Evolutionary conservation across 352 stramenopile genomes (phyloP).

Genomic region (Aphanomyces stellatus): DNA sequence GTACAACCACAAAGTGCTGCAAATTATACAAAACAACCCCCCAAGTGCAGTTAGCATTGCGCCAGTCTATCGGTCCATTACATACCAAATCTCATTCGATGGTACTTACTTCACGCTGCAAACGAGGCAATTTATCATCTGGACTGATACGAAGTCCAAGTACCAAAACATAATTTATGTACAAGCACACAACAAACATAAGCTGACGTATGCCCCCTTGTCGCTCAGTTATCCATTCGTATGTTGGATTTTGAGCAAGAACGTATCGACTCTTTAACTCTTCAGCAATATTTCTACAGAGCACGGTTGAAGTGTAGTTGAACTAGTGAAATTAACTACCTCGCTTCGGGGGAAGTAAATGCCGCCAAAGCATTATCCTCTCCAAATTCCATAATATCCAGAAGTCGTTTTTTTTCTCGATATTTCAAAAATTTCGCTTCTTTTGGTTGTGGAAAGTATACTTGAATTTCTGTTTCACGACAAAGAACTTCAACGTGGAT

Average conservation of each 20-base stretch:
- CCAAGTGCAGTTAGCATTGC: neutral
- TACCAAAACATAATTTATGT: conserved; percentile 16
- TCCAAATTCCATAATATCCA: conserved; percentile 15
- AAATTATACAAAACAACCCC: conserved; percentile 2
- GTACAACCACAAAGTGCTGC: conserved; percentile 4
- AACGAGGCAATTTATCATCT: too few relatives aligned
- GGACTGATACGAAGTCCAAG: conserved; percentile 2
- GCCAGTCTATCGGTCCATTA: conserved; percentile 1
- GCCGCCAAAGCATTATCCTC: conserved; percentile 10
- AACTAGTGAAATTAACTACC: neutral
- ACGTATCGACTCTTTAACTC: conserved; percentile 6
- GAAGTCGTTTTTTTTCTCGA: conserved; percentile 7
- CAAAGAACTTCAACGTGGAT: conserved; percentile 13
- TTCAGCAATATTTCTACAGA: conserved; percentile 17
- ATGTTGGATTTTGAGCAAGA: neutral
- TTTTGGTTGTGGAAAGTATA: conserved; percentile 17
- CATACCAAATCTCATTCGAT: too few relatives aligned
- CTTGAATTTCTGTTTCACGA: neutral
- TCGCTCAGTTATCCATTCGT: conserved; percentile 12
- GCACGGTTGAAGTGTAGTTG: too few relatives aligned
- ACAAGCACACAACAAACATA: conserved; percentile 18
- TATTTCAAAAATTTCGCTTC: conserved; percentile 16
- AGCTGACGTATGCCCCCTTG: neutral
- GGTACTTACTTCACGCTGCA: too few relatives aligned
- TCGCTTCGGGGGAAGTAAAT: conserved; percentile 11